Base-by-base conservation (phyloP, 2,329 filamentous ascomycete species). In the Phyllosticta ampelicida region DNA sequence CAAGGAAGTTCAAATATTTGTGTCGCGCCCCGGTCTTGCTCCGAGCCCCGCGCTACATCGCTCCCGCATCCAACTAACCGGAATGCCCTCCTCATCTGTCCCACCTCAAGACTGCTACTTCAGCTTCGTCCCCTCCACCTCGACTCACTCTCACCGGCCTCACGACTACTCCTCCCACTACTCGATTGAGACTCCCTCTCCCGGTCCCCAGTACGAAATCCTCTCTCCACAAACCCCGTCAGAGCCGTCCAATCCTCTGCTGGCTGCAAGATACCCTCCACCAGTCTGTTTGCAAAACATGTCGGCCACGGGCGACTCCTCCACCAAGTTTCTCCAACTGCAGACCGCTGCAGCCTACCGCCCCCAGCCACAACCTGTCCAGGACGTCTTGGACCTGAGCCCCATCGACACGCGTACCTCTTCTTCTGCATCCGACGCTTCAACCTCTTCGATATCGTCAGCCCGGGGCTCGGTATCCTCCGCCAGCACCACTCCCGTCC, bases 341-440 rank as follows among this genome's bases (percentile, higher is more conserved):
- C 72, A 74, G 59, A 73, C 71, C 13, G 53, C 64, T 11, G 71
- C 71, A 51, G 68, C 71, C 49, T 65, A 74, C 58, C 66, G 68
- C 13, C 67, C 68, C 10, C 58, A 62, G 29, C 60, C 68, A 6
- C 63, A 68, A 53, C 58, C 60, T 10, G 36, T 60, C 23, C 60
- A 61, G 54, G 57, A 61, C 60, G 60, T 61, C 44, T 36, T 61
- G 30, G 55, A 60, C 28, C 56, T 62, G 20, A 53, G 44, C 51
- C 53, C 56, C 11, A 55, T 56, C 23, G 49, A 44, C 54, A 55
- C 56, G 30, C 51, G 51, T 28, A 48, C 48, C n/a, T 30, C 29
- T n/a, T 52, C 54, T 2, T 28, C 48, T 4, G 18, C 48, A 5
- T 55, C 56, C 48, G 54, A 50, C 20, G 11, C 50, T 2, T 62